These are phyloP conservation scores for Solanum pinnatisectum DNA, from an alignment of 257 asterid genomes.

Conservation along the genomic window DNA sequence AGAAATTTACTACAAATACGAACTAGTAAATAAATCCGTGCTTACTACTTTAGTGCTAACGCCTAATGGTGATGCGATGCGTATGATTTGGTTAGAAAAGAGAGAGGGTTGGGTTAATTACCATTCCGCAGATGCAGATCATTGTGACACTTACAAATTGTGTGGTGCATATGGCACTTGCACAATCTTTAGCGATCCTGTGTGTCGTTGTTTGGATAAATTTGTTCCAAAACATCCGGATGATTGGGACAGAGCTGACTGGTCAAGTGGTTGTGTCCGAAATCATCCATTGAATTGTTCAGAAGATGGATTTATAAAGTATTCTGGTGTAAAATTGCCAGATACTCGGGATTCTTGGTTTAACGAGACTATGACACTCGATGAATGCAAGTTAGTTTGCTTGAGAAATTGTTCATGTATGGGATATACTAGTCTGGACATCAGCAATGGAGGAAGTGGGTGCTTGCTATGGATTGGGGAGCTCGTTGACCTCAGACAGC, in stretches of 20 bases:
- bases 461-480: slow-evolving; percentile 26
- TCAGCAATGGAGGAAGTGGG: slow-evolving; percentile 7
- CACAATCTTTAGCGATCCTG: slow-evolving; percentile 6
- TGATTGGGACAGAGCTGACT: slow-evolving; percentile 9
- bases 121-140: not conserved
- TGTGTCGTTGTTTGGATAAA: slow-evolving; percentile 19
- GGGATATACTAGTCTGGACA: slow-evolving; percentile 21
- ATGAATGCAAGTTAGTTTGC: slow-evolving; percentile 18
- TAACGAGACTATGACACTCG: slow-evolving; percentile 9
- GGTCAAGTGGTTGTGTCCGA: slow-evolving; percentile 22
- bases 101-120: not conserved
- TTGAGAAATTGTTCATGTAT: slow-evolving; percentile 21
- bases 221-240: slow-evolving; percentile 9
- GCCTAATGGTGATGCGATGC: not conserved
- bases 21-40: not conserved
- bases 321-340: slow-evolving; percentile 17
- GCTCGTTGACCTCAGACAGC: slow-evolving; percentile 15
- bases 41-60: not conserved
- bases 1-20: not conserved
- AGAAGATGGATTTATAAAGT: slow-evolving; percentile 9
- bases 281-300: slow-evolving; percentile 11
- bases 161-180: slow-evolving; percentile 26
- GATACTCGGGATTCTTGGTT: slow-evolving; percentile 13
- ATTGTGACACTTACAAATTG: slow-evolving; percentile 4
- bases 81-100: not conserved